Conservation (phyloP, 768 basidiomycete species). For the Mrakia blollopis region DNA sequence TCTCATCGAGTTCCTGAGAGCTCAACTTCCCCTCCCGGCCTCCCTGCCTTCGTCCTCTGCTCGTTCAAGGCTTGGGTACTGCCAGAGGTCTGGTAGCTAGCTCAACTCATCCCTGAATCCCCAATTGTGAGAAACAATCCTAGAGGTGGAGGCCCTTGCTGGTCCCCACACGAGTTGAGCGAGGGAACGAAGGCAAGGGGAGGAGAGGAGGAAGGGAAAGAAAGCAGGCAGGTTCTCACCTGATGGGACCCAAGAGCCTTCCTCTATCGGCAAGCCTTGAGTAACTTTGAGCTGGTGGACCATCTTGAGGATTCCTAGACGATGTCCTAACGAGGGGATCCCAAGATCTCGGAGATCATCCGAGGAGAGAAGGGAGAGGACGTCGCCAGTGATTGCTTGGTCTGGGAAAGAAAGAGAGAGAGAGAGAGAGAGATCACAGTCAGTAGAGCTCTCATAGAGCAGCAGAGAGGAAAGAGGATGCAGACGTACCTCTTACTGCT, state of each 20-base stretch:
- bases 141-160: too few species aligned
- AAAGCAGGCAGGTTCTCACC: slow-evolving; percentile 52
- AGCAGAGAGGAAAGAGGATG: not conserved
- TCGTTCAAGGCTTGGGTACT: not conserved
- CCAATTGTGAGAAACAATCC: too few species aligned
- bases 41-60: not conserved
- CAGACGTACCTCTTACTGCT: not conserved
- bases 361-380: slow-evolving; percentile 75
- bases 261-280: slow-evolving; percentile 73
- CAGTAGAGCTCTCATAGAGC: not conserved
- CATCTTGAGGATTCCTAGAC: slow-evolving; percentile 83
- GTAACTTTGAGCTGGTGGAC: slow-evolving; percentile 84
- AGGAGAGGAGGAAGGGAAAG: slow-evolving; percentile 20
- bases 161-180: not conserved
- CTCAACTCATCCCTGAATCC: too few species aligned
- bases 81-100: too few species aligned
- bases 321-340: slow-evolving; percentile 82
- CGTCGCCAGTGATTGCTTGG: slow-evolving; percentile 86
- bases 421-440: not conserved
- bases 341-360: slow-evolving; percentile 81
- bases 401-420: slow-evolving; percentile 52
- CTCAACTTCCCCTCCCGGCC: not conserved
- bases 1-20: not conserved
- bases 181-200: not conserved
- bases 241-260: slow-evolving; percentile 80